These are phyloP conservation scores for Neurospora sublineolata DNA, from an alignment of 495 filamentous ascomycete genomes.

Conservation along the genomic window DNA sequence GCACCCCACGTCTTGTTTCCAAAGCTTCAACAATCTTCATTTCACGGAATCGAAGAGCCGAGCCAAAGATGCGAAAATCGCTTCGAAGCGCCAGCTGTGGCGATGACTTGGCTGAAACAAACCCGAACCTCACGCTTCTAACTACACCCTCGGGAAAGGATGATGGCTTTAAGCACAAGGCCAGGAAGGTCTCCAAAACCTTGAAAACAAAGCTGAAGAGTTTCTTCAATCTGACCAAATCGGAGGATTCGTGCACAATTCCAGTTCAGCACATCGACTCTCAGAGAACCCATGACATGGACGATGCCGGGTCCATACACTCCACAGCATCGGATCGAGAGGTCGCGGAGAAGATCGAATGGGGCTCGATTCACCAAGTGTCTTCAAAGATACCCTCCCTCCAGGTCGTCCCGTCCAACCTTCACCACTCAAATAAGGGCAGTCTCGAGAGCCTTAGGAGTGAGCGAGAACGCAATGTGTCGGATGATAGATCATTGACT, in stretches of 20 bases:
- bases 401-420: constrained; percentile 26
- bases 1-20: constrained; percentile 15
- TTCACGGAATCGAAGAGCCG: constrained; percentile 30
- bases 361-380: constrained; percentile 29
- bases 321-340: background rate
- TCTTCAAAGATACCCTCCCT: constrained; percentile 30
- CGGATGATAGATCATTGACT: constrained; percentile 54
- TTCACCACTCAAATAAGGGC: constrained; percentile 33
- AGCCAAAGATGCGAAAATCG: constrained; percentile 44
- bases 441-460: constrained; percentile 43
- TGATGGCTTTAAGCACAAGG: constrained; percentile 36
- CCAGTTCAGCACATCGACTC: constrained; percentile 43
- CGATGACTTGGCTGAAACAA: constrained; percentile 9
- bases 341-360: constrained; percentile 4
- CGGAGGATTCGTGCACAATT: constrained; percentile 26
- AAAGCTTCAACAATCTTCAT: constrained; percentile 40
- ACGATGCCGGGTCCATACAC: constrained; percentile 13
- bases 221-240: constrained; percentile 41
- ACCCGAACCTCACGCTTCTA: constrained; percentile 14
- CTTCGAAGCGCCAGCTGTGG: constrained; percentile 39
- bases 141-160: constrained; percentile 10
- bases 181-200: constrained; percentile 48
- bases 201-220: constrained; percentile 51
- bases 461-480: constrained; percentile 30
- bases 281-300: constrained; percentile 32